Conservation (phyloP, 768 basidiomycete species). For the Russula griseocarnosa region DNA sequence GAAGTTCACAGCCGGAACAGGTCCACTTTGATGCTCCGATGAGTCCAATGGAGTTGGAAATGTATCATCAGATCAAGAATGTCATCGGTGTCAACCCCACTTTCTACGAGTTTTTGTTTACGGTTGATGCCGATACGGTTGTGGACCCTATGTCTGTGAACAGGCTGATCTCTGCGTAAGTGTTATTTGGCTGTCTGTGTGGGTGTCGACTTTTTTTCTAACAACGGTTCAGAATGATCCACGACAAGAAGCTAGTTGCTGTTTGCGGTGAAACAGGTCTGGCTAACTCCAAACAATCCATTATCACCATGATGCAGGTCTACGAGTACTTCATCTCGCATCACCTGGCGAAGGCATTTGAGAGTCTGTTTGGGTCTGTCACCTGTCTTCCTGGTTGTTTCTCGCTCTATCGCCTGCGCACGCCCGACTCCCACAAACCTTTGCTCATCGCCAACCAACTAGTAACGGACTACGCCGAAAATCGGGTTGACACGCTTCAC, state of each 20-base stretch:
- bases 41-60: constrained; percentile 95
- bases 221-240: constrained; percentile 70
- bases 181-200: constrained; percentile 27
- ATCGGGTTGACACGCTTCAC: constrained; percentile 93
- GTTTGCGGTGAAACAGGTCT: constrained; percentile 94
- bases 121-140: constrained; percentile 92
- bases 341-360: constrained; percentile 98
- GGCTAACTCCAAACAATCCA: constrained; percentile 89
- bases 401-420: constrained; percentile 92
- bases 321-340: constrained; percentile 99
- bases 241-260: constrained; percentile 90
- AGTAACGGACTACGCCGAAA: constrained; percentile 90
- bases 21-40: constrained; percentile 96
- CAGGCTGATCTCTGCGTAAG: constrained; percentile 88
- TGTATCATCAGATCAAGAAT: constrained; percentile 99
- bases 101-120: constrained; percentile 95
- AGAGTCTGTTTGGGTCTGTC: constrained; percentile 93
- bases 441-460: constrained; percentile 88
- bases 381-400: constrained; percentile 99
- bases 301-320: constrained; percentile 98
- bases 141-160: constrained; percentile 86
- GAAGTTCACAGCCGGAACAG: constrained; percentile 37
- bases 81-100: constrained; percentile 98
- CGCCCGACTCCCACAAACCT: constrained; percentile 93
- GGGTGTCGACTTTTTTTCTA: not conserved